A percentile compares a stretch with the other conserved stretches of the same genome.
phyloP scores from a whole-genome alignment of 208 protist species.

The Acanthamoeba castellanii region DNA sequence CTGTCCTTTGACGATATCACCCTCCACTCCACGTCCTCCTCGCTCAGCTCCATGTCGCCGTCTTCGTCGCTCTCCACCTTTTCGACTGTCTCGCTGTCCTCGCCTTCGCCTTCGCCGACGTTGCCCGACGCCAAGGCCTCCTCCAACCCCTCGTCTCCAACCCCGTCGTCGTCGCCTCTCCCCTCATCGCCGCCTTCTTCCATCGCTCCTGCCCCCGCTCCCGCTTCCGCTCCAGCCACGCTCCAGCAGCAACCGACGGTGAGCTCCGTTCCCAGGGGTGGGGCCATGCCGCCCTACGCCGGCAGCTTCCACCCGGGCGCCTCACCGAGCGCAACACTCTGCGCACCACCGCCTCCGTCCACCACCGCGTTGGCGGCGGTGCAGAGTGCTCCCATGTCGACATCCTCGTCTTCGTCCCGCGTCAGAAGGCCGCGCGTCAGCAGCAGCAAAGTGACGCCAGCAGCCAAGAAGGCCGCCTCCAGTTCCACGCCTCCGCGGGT shows the following conservation, averaged over 20 bases:
- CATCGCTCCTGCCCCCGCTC: background rate
- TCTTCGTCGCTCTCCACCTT: background rate
- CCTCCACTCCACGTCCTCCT: background rate
- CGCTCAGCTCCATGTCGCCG: background rate
- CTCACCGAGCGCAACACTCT: background rate
- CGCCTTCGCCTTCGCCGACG: background rate
- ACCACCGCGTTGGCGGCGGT: background rate
- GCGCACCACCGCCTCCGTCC: background rate
- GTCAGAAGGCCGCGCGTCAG: background rate
- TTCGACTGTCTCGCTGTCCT: background rate
- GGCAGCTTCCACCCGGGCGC: background rate
- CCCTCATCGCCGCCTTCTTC: background rate
- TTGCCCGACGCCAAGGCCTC: background rate
- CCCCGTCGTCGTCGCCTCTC: slow-evolving; percentile 4
- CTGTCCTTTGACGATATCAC: slow-evolving; percentile 5
- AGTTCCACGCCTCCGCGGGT: slow-evolving; percentile 1
- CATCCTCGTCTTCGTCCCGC: background rate
- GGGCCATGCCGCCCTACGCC: background rate
- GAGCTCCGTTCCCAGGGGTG: background rate
- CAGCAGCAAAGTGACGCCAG: background rate
- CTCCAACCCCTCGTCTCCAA: background rate
- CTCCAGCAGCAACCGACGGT: background rate
- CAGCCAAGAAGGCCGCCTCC: background rate
- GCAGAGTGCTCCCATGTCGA: background rate
- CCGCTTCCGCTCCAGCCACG: background rate